phyloP scores from a whole-genome alignment of 202 grass and related monocot species.

The Carex sylvatica region DNA sequence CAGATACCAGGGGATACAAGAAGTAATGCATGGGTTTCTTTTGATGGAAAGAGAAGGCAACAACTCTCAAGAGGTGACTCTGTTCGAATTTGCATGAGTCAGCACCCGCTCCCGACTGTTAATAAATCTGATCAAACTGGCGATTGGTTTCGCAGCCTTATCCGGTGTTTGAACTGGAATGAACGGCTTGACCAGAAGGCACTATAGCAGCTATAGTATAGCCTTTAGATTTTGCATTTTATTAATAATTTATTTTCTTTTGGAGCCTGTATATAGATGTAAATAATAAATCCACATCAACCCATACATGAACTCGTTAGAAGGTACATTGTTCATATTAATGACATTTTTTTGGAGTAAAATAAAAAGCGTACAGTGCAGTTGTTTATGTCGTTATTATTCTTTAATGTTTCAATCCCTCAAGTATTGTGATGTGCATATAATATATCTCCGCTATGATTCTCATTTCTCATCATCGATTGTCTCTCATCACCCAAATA shows the following conservation, averaged over 20 bases:
- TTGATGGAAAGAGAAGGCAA: slow-evolving; percentile 90
- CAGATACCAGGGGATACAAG: slow-evolving; percentile 88
- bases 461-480: not conserved
- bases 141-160: slow-evolving; percentile 92
- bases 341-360: not conserved
- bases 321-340: slow-evolving; percentile 20
- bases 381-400: not conserved
- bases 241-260: not conserved
- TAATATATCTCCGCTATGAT: not conserved
- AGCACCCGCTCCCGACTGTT: slow-evolving; percentile 88
- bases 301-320: not conserved
- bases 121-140: slow-evolving; percentile 96
- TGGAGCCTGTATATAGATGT: slow-evolving; percentile 15
- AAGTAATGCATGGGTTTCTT: slow-evolving; percentile 91
- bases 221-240: slow-evolving; percentile 1
- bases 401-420: slow-evolving; percentile 7
- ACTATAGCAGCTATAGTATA: not conserved
- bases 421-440: not conserved
- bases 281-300: slow-evolving; percentile 2
- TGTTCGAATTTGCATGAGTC: slow-evolving; percentile 81
- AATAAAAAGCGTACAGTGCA: not conserved
- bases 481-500: not conserved
- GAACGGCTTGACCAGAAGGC: slow-evolving; percentile 93
- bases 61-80: slow-evolving; percentile 89
- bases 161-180: slow-evolving; percentile 98